A percentile compares a stretch with the other conserved stretches of the same genome.
These are phyloP conservation scores for Pyropia yezoensis DNA, from an alignment of 23 red algal genomes.

Conservation along the genomic window DNA sequence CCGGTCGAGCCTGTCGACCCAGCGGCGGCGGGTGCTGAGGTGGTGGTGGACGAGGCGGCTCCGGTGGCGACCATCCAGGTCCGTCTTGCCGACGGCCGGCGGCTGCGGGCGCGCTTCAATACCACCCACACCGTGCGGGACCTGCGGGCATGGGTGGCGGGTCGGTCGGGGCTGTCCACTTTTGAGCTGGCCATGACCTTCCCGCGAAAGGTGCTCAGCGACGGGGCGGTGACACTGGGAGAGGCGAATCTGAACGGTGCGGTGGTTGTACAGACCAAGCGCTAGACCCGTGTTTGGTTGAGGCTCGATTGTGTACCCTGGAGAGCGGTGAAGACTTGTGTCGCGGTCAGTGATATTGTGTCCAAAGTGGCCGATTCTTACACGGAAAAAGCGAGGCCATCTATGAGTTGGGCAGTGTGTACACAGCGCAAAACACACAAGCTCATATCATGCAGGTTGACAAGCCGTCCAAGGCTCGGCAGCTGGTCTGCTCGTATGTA, in stretches of 20 bases:
- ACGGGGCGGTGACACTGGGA: conserved; percentile 58
- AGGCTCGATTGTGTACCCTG: too few relatives aligned
- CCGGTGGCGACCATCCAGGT: conserved; percentile 73
- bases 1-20: conserved; percentile 1
- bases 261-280: conserved; percentile 69
- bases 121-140: conserved; percentile 68
- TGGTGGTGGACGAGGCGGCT: conserved; percentile 36
- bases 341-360: too few relatives aligned
- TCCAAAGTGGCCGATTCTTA: too few relatives aligned
- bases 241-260: conserved; percentile 79
- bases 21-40: conserved; percentile 9
- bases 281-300: not conserved
- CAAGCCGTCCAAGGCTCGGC: too few relatives aligned
- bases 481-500: too few relatives aligned
- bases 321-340: too few relatives aligned
- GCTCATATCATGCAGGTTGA: too few relatives aligned
- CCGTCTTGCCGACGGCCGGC: conserved; percentile 80
- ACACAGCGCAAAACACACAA: too few relatives aligned
- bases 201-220: conserved; percentile 63
- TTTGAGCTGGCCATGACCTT: conserved; percentile 70
- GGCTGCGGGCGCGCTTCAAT: conserved; percentile 68
- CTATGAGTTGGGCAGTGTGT: too few relatives aligned
- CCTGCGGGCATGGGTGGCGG: conserved; percentile 46
- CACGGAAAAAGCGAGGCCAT: too few relatives aligned
- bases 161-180: conserved; percentile 9